Percentiles rank a stretch among this genome's conserved stretches.
These are phyloP conservation scores for Fusarium stilboides DNA, from an alignment of 2,329 filamentous ascomycete genomes.

Conservation along the genomic window DNA sequence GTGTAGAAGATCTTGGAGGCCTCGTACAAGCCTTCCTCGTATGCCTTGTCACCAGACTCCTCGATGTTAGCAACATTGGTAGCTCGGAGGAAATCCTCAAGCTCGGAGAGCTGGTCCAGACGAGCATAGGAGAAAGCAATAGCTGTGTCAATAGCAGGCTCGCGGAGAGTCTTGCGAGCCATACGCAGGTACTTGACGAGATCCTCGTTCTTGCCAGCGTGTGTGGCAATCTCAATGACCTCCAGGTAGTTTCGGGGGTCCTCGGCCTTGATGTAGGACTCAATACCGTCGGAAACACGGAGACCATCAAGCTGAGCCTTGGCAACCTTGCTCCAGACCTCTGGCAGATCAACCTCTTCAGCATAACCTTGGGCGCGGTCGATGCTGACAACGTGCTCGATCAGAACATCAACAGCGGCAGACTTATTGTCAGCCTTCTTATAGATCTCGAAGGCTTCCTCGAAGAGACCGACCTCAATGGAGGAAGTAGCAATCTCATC, in stretches of 20 bases:
- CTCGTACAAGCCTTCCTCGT: conserved; percentile 92
- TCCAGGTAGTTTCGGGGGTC: conserved; percentile 95
- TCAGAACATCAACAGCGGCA: conserved; percentile 89
- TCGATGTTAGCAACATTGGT: conserved; percentile 97
- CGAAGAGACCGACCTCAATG: conserved; percentile 93
- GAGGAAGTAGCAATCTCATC: conserved; percentile 94
- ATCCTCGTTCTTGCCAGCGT: conserved; percentile 97
- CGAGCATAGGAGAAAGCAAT: conserved; percentile 95
- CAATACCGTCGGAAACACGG: conserved; percentile 91
- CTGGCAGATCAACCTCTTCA: conserved; percentile 91
- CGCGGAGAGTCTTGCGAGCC: conserved; percentile 96
- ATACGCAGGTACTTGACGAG: conserved; percentile 97
- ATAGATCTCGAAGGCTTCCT: conserved; percentile 98
- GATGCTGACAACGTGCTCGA: conserved; percentile 97
- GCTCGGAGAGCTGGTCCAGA: conserved; percentile 89
- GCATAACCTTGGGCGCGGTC: conserved; percentile 97
- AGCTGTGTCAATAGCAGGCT: conserved; percentile 92
- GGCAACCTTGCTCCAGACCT: conserved; percentile 98
- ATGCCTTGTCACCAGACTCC: conserved; percentile 97
- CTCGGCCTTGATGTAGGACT: conserved; percentile 95
- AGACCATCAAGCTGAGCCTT: conserved; percentile 98
- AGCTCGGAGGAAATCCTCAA: conserved; percentile 94
- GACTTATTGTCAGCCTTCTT: conserved; percentile 96
- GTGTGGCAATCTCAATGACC: conserved; percentile 95
- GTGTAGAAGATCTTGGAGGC: conserved; percentile 99